A percentile compares a stretch with the other conserved stretches of the same genome.
Conservation (phyloP, 495 filamentous ascomycete species). For the Penicillium nucicola region DNA sequence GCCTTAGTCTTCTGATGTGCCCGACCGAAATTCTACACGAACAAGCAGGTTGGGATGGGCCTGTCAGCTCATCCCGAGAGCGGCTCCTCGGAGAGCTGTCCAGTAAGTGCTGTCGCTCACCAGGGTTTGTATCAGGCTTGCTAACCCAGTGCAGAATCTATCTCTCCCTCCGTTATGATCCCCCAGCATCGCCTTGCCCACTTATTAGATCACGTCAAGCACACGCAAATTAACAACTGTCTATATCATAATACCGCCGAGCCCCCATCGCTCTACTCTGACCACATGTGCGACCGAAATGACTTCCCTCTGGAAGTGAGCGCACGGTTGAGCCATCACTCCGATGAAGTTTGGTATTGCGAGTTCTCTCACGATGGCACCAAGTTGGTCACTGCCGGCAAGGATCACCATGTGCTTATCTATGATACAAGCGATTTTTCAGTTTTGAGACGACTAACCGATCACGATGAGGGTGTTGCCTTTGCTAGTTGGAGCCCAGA, state of each 20-base stretch:
- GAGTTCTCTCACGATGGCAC: constrained; percentile 87
- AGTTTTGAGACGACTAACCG: constrained; percentile 58
- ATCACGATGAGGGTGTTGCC: constrained; percentile 64
- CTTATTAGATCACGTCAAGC: constrained; percentile 79
- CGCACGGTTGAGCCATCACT: constrained; percentile 67
- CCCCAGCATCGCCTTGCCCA: constrained; percentile 87
- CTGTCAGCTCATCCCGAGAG: constrained; percentile 71
- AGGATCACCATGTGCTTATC: constrained; percentile 70
- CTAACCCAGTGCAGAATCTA: constrained; percentile 62
- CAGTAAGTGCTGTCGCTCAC: constrained; percentile 51
- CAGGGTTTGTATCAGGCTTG: neutral
- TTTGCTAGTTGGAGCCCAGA: constrained; percentile 91
- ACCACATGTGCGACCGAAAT: constrained; percentile 78
- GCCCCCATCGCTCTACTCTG: constrained; percentile 80
- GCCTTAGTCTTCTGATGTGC: constrained; percentile 78
- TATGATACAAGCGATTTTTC: constrained; percentile 74
- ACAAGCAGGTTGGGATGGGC: constrained; percentile 88
- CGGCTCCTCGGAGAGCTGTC: constrained; percentile 77
- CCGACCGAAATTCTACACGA: constrained; percentile 71
- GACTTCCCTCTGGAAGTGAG: constrained; percentile 71
- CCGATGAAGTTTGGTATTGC: constrained; percentile 86
- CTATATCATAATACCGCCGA: constrained; percentile 82
- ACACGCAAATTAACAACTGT: constrained; percentile 76
- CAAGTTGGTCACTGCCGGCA: constrained; percentile 77
- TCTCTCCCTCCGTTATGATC: constrained; percentile 98